Conservation (phyloP, 495 filamentous ascomycete genomes). For the Penicillium robsamsonii region DNA sequence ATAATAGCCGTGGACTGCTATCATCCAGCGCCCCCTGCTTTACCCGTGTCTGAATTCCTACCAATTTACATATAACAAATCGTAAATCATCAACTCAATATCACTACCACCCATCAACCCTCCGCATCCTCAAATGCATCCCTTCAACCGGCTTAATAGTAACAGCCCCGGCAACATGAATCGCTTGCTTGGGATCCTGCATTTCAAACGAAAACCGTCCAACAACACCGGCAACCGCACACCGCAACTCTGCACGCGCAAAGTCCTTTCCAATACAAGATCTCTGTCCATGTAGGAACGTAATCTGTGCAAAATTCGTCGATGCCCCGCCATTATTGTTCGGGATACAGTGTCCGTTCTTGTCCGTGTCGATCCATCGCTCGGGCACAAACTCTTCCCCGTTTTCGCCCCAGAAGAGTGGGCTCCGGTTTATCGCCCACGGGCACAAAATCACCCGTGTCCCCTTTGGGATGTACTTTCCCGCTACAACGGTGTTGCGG, state of each 20-base stretch:
- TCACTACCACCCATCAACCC: conserved; percentile 62
- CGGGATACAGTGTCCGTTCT: conserved; percentile 22
- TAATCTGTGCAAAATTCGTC: conserved; percentile 48
- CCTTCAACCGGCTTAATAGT: conserved; percentile 66
- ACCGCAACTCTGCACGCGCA: conserved; percentile 41
- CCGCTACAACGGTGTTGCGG: conserved; percentile 44
- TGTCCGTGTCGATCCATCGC: conserved; percentile 50
- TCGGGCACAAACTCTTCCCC: conserved; percentile 45
- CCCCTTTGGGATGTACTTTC: conserved; percentile 44
- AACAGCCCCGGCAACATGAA: conserved; percentile 59
- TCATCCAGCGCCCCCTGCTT: not conserved
- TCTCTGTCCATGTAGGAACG: conserved; percentile 49
- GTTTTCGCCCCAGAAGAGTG: conserved; percentile 42
- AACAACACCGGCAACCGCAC: conserved; percentile 37
- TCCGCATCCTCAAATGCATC: conserved; percentile 58
- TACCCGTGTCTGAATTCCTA: not conserved
- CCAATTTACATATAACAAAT: not conserved
- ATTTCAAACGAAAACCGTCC: conserved; percentile 50
- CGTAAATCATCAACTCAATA: not conserved
- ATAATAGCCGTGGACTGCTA: not conserved
- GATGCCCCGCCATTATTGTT: conserved; percentile 41
- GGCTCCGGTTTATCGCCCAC: conserved; percentile 41
- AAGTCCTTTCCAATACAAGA: conserved; percentile 53
- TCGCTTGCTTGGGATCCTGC: conserved; percentile 56
- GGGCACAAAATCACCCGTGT: conserved; percentile 45